Evolutionary conservation across 345 rosid genomes (phyloP), one percentile per base, ranked within the genome.

Genomic region (Noccaea bulbosa): DNA sequence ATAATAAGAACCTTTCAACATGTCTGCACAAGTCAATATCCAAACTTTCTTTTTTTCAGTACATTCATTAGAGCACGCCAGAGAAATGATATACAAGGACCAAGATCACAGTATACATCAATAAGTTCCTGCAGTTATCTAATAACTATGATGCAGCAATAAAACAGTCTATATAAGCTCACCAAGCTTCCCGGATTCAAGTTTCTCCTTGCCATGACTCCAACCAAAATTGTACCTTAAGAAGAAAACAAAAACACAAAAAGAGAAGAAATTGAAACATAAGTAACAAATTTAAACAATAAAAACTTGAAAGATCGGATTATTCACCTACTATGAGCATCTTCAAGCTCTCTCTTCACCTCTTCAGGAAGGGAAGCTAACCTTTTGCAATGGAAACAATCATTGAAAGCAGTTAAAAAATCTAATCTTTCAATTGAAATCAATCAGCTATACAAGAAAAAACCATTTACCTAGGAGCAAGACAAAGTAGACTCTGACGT

Each of bases 171-270:
- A 37, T 24, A 45, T 33, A 59, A 55, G 17, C 73, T 71, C 83
- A 90, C 98, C 98, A 66, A 81, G 86, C 79, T 84, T 93, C 73
- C 96, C 98, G 22, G 97, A 88, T 86, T 93, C 96, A 74, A 93
- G 92, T 74, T 83, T 82, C 81, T 93, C 98, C 71, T 90, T 88
- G 51, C 96, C 97, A 85, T 90, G 98, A 76, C 97, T 93, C 97
- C 97, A 93, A 63, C 98, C 98, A 54, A 86, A 88, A 77, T 86
- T 91, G 67, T 87, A 93, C 87, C 98, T 92, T 44, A 32, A 15
- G 15, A 47, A 69, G 2, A 32, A 12, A 63, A 54, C n/a, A n/a
- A n/a, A n/a, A 62, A 45, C 45, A 46, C 0, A 14, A 32, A 56
- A 50, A 30, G 8, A 35, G 27, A 6, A 16, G 38, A 5, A 69